Evolutionary conservation across 257 asterid genomes (phyloP), one percentile per base, ranked within the genome.

Genomic region (Dorcoceras hygrometricum): DNA sequence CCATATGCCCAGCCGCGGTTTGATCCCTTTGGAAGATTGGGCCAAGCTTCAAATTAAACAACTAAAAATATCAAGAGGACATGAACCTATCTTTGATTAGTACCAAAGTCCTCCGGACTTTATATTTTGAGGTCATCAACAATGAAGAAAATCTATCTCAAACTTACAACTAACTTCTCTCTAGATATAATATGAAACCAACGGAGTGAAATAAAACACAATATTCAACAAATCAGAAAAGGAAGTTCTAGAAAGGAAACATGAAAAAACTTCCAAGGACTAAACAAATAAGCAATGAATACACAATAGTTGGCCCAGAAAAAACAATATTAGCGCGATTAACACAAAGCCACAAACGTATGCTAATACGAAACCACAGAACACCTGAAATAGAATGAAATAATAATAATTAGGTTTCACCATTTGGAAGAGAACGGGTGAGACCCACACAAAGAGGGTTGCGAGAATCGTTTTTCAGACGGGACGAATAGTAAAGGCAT

Each of bases 381-480:
- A 39, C 51, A 14, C 51, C 51, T 39, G 51, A 39, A 39, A 39
- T 39, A 5, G 51, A 39, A 39, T 12, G 6, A 39, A 39, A 39
- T 39, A 39, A 39, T 39, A 39, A 23, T 68, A 69, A 70, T 68
- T 71, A 74, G 79, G 82, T 65, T 7, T 54, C 81, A 89, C 97
- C 96, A 28, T 66, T 73, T 53, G 96, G 89, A 68, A 89, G 84
- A 46, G 98, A 83, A 64, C 91, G 88, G 71, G 90, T 68, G 66
- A 92, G 66, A 29, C 98, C 98, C 23, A 92, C 82, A 75, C 98
- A 92, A 22, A 86, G 81, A 76, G 98, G 97, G 22, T 84, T 83
- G 62, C 87, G 79, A 32, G 92, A 83, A 74, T 76, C 75, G 79
- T 95, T 71, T 78, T 83, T 83, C 78, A 83, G 64, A 58, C 71